Conservation (phyloP, 2,329 filamentous ascomycete species). For the Neofusicoccum sp. region DNA sequence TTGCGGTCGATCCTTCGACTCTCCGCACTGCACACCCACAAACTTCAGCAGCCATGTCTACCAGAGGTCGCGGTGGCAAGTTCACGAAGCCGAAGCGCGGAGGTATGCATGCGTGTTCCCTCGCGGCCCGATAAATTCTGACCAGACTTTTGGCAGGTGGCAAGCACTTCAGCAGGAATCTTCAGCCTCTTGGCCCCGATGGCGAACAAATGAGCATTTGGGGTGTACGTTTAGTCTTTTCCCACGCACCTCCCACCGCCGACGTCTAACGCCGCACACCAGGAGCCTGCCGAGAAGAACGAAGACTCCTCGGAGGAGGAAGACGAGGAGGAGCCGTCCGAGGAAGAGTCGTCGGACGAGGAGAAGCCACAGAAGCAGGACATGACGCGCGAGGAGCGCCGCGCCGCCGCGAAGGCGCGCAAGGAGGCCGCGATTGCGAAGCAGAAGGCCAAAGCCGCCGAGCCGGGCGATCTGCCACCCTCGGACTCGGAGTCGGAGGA, state of each 20-base stretch:
- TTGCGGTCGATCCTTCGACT: background rate
- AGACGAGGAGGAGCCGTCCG: constrained; percentile 43
- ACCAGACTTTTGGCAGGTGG: constrained; percentile 60
- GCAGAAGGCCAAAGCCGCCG: constrained; percentile 67
- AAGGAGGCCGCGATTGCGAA: constrained; percentile 85
- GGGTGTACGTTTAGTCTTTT: constrained; percentile 56
- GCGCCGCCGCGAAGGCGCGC: constrained; percentile 80
- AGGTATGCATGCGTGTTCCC: constrained; percentile 55
- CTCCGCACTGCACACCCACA: constrained; percentile 6
- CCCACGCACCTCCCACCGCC: background rate
- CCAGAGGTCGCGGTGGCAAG: constrained; percentile 82
- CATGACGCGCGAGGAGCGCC: constrained; percentile 82
- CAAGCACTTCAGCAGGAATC: constrained; percentile 90
- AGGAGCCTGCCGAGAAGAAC: constrained; percentile 48
- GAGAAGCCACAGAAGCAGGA: constrained; percentile 44
- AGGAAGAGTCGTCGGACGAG: constrained; percentile 43
- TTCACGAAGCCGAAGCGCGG: constrained; percentile 91
- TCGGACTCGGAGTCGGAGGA: constrained; percentile 63
- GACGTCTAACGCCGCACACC: constrained; percentile 23
- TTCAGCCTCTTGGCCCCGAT: constrained; percentile 83
- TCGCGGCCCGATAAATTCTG: background rate
- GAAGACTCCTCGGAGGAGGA: constrained; percentile 43
- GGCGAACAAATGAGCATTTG: constrained; percentile 89
- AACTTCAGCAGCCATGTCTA: constrained; percentile 43
- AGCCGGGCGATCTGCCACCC: constrained; percentile 82